A percentile compares a stretch with the other conserved stretches of the same genome.
These are phyloP conservation scores for Aspergillus flavus DNA, from an alignment of 2,329 filamentous ascomycete species.

Conservation along the genomic window DNA sequence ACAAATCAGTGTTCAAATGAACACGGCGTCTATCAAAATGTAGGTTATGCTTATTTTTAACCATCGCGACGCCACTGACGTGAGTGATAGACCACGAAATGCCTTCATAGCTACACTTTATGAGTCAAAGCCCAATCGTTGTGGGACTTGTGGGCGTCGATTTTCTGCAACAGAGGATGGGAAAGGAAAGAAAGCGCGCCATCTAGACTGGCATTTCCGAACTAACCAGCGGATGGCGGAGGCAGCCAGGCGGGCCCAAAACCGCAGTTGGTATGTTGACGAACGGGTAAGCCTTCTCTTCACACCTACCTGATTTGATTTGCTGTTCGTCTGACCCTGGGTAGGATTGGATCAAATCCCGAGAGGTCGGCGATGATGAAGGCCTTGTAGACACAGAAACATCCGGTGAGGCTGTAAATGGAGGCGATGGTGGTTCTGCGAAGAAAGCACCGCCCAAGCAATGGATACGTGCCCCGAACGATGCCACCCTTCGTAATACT, in stretches of 20 bases:
- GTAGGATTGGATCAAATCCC: conserved; percentile 86
- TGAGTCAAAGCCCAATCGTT: conserved; percentile 80
- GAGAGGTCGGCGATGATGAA: conserved; percentile 73
- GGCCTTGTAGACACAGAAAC: conserved; percentile 45
- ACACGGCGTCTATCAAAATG: conserved; percentile 72
- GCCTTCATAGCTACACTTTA: conserved; percentile 75
- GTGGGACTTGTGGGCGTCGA: conserved; percentile 85
- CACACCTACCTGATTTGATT: not conserved
- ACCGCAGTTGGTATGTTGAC: conserved; percentile 93
- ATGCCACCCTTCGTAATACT: conserved; percentile 71
- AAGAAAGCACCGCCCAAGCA: conserved; percentile 63
- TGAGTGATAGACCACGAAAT: conserved; percentile 64
- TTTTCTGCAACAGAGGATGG: conserved; percentile 79
- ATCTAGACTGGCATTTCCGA: conserved; percentile 98
- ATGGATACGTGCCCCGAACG: conserved; percentile 83
- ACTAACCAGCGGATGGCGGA: conserved; percentile 89
- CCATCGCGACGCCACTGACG: conserved; percentile 19
- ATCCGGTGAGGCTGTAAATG: conserved; percentile 43
- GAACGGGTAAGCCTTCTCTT: conserved; percentile 66
- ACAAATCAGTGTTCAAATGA: conserved; percentile 52
- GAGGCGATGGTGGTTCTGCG: conserved; percentile 41
- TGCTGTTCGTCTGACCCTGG: conserved; percentile 10
- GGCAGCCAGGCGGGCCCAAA: conserved; percentile 80
- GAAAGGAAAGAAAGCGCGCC: conserved; percentile 80
- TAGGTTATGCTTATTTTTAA: conserved; percentile 48